phyloP scores from a whole-genome alignment of 352 stramenopile species.

The Phytopythium vexans region DNA sequence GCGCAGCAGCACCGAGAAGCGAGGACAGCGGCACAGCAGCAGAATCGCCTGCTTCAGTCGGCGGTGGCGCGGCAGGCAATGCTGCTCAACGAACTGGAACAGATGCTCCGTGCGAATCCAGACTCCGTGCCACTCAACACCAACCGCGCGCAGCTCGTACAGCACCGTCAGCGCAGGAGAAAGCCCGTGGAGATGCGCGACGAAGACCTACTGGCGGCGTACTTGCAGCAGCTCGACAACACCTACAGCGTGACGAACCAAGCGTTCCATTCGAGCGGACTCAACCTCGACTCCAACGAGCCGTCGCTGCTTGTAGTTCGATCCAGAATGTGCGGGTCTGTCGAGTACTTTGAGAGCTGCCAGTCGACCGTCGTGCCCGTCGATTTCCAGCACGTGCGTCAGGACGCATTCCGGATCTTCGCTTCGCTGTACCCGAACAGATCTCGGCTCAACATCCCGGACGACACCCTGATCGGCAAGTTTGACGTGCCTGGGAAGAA shows the following conservation, averaged over 20 bases:
- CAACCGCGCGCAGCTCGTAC: neutral
- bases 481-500: neutral
- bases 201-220: constrained; percentile 3
- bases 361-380: neutral
- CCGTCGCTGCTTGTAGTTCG: neutral
- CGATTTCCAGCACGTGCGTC: neutral
- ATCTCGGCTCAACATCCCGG: constrained; percentile 3
- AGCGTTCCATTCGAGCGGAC: neutral
- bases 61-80: neutral
- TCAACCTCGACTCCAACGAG: constrained; percentile 1
- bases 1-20: constrained; percentile 2
- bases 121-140: neutral
- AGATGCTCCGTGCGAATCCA: neutral
- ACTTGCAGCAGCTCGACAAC: constrained; percentile 1
- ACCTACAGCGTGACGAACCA: constrained; percentile 1
- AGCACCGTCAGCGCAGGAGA: neutral
- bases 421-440: constrained; percentile 6
- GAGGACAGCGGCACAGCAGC: neutral
- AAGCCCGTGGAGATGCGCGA: neutral
- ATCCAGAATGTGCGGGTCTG: neutral
- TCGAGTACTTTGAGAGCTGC: constrained; percentile 1
- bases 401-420: constrained; percentile 2
- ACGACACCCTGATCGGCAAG: constrained; percentile 54
- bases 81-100: constrained; percentile 1
- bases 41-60: neutral